phyloP scores from a whole-genome alignment of 257 asterid species.

The Hygrophila difformis region DNA sequence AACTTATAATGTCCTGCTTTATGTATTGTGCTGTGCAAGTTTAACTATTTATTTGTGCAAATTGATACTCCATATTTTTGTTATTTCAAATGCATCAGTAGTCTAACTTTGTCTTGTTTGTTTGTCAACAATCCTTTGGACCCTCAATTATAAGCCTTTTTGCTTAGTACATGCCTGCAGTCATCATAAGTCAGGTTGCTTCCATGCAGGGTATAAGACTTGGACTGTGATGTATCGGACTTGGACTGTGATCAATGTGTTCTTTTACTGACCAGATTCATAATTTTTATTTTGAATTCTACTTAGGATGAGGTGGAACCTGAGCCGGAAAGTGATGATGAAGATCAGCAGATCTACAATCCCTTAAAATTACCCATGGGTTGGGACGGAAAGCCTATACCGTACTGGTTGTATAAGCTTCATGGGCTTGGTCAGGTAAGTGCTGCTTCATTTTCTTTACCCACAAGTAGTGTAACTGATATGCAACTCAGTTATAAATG shows the following conservation, averaged over 20 bases:
- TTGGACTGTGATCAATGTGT: not conserved
- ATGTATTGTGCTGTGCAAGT: no score
- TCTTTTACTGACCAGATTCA: not conserved
- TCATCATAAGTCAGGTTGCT: not conserved
- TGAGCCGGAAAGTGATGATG: slow-evolving; percentile 95
- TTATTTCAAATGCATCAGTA: no score
- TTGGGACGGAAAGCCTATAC: slow-evolving; percentile 98
- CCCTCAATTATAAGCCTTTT: not conserved
- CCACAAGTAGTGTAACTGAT: not conserved
- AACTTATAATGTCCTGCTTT: no score
- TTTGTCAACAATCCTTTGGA: no score
- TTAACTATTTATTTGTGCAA: no score
- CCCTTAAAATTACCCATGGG: slow-evolving; percentile 99
- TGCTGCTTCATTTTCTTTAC: slow-evolving; percentile 9
- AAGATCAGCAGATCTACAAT: slow-evolving; percentile 93
- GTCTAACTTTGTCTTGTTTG: no score
- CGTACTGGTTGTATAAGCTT: slow-evolving; percentile 97
- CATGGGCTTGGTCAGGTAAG: slow-evolving; percentile 99
- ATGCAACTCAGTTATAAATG: no score
- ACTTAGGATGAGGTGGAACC: slow-evolving; percentile 84
- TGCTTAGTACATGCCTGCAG: slow-evolving; percentile 1
- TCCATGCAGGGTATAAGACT: not conserved
- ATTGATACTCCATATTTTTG: no score
- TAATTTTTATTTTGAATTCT: slow-evolving; percentile 15
- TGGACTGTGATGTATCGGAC: no score